Percentiles rank a stretch among this genome's conserved stretches.
Conservation (phyloP, 345 rosid genomes). For the Heritiera littoralis region DNA sequence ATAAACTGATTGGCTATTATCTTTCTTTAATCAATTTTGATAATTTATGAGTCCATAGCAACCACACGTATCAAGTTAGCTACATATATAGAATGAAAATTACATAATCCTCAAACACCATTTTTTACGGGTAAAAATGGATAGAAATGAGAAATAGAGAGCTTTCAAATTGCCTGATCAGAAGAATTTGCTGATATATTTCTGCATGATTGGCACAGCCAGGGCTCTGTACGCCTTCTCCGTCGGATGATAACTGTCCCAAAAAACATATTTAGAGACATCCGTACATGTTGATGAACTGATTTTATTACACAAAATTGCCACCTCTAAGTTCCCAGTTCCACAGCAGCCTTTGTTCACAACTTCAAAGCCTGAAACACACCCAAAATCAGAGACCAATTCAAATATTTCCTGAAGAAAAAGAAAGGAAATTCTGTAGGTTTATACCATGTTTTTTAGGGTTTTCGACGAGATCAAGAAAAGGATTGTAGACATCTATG, state of each 20-base stretch:
- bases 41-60: no score
- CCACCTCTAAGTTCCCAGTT: conserved; percentile 42
- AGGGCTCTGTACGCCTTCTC: conserved; percentile 53
- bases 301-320: conserved; percentile 43
- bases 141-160: neutral
- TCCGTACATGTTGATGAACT: conserved; percentile 44
- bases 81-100: neutral
- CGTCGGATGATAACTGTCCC: conserved; percentile 80
- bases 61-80: no score
- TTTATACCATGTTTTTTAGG: conserved; percentile 54
- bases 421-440: neutral
- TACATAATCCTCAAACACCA: neutral
- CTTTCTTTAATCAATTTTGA: no score
- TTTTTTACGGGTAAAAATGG: neutral
- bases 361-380: conserved; percentile 36
- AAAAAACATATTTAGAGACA: conserved; percentile 49
- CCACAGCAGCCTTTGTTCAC: conserved; percentile 63
- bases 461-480: conserved; percentile 48
- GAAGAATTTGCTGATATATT: conserved; percentile 32
- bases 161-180: conserved; percentile 18
- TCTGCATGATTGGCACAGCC: conserved; percentile 19
- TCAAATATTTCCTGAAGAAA: no score
- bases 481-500: conserved; percentile 53
- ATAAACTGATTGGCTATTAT: no score
- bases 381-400: no score